Evolutionary conservation across 2,329 filamentous ascomycete species (phyloP).

Genomic region (Penicillium italicum): DNA sequence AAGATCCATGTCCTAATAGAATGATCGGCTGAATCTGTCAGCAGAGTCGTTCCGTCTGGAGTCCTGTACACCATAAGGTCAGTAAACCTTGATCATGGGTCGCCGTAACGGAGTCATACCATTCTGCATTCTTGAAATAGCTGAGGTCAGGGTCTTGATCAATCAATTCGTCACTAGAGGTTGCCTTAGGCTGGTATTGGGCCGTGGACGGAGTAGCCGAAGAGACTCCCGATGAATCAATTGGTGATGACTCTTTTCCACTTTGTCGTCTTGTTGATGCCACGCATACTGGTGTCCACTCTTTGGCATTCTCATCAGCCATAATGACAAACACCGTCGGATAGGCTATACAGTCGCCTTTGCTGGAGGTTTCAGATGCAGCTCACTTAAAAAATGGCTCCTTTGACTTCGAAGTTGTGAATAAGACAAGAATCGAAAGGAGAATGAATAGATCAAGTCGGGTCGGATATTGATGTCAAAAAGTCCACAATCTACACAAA

Average conservation of each 20-base stretch:
- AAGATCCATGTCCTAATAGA: slow-evolving; percentile 53
- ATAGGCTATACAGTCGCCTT: not conserved
- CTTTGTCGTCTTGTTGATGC: slow-evolving; percentile 24
- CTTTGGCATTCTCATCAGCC: slow-evolving; percentile 1
- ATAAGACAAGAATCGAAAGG: not conserved
- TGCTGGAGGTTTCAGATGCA: not conserved
- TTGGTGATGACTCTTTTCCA: not conserved
- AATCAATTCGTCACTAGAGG: too few relatives aligned
- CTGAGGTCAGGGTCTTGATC: slow-evolving; percentile 14
- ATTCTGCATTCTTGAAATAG: slow-evolving; percentile 48
- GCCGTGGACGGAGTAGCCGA: not conserved
- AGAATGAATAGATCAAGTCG: not conserved
- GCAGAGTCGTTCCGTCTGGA: slow-evolving; percentile 55
- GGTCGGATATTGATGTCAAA: not conserved
- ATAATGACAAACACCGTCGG: slow-evolving; percentile 2
- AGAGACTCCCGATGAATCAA: not conserved
- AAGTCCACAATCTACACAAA: not conserved
- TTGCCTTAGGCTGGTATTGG: not conserved
- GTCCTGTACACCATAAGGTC: slow-evolving; percentile 35
- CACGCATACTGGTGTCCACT: slow-evolving; percentile 25
- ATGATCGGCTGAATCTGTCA: slow-evolving; percentile 53
- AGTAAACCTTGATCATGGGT: not conserved
- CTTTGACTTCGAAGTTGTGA: not conserved
- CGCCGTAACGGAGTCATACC: slow-evolving; percentile 28
- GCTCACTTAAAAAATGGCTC: not conserved